A percentile compares a stretch with the other conserved stretches of the same genome.
Conservation (phyloP, 257 asterid species). For the Salvia miltiorrhiza region DNA sequence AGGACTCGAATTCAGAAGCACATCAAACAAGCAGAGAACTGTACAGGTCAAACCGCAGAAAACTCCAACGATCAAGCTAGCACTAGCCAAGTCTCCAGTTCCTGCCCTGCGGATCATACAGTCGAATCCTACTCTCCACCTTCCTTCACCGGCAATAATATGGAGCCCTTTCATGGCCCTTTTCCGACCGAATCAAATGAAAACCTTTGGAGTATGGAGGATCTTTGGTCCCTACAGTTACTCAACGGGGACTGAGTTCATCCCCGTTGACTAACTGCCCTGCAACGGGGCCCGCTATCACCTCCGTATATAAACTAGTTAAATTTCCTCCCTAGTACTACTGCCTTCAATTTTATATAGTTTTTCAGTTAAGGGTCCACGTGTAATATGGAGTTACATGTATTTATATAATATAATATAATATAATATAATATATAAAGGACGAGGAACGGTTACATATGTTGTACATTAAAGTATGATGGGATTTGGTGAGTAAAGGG, state of each 20-base stretch:
- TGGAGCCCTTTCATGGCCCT: conserved; percentile 42
- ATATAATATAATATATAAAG: background rate
- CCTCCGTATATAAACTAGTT: conserved; percentile 18
- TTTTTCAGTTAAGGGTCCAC: conserved; percentile 18
- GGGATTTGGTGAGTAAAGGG: background rate
- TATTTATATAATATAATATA: background rate
- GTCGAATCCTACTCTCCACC: conserved; percentile 68
- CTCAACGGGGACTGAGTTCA: conserved; percentile 51
- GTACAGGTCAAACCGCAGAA: conserved; percentile 28
- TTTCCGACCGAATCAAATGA: conserved; percentile 58
- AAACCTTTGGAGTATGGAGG: conserved; percentile 85
- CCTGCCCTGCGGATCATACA: conserved; percentile 36
- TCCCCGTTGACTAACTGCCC: background rate
- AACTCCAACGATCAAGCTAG: conserved; percentile 44
- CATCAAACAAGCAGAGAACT: conserved; percentile 56
- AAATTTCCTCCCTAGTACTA: background rate
- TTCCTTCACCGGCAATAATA: conserved; percentile 37
- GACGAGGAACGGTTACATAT: background rate
- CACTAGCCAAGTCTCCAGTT: conserved; percentile 57
- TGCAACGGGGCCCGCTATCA: background rate
- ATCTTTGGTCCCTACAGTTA: conserved; percentile 82
- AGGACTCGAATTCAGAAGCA: conserved; percentile 92
- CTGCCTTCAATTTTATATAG: conserved; percentile 2
- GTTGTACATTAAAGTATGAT: background rate
- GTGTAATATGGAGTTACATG: conserved; percentile 19